Base-by-base conservation (phyloP, 2,329 filamentous ascomycete species). In the Fusarium guadeloupense region DNA sequence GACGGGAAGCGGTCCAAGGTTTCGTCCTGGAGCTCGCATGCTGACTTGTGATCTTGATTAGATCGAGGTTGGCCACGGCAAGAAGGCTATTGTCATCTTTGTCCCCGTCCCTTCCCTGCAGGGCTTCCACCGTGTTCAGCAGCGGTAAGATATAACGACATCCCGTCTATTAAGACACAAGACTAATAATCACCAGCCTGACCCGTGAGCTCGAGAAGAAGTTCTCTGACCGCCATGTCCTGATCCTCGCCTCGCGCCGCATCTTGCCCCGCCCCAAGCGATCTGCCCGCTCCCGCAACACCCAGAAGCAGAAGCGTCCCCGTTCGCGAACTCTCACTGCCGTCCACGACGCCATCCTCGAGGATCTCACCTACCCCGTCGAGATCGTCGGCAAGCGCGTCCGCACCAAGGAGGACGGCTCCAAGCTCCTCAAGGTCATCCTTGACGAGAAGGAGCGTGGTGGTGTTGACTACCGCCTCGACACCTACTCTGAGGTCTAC, bases 171-270 rank as follows among this genome's bases (percentile, higher is more conserved):
- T 16, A 10, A 1, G 19, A 8, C 14, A 3, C 2, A 0, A 5
- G 1, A 28, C 4, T 2, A 19, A 37, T n/a, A n/a, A 9, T 3
- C 1, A 25, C 5, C 55, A 98, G 94, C 80, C 89, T 99, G 79
- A 99, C 95, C 83, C 95, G 95, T 84, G 95, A 99, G 88, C 93
- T 99, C 79, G 95, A 99, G 91, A 99, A 99, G 93, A 99, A 99
- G 87, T 99, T 99, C 92, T 98, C 95, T 70, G 95, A 99, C 88
- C 95, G 95, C 83, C 95, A 99, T 83, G 95, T 99, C 81, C 87
- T 99, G 81, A 93, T 99, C 89, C 90, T 99, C 75, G 95, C 95
- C 75, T 96, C 94, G 78, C 95, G 95, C 88, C 95, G 95, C 83
- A 99, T 99, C 77, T 88, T 99, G 66, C 94, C 95, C 80, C 93